Conservation (phyloP, 306 rosid species). For the Carpinus fangiana region DNA sequence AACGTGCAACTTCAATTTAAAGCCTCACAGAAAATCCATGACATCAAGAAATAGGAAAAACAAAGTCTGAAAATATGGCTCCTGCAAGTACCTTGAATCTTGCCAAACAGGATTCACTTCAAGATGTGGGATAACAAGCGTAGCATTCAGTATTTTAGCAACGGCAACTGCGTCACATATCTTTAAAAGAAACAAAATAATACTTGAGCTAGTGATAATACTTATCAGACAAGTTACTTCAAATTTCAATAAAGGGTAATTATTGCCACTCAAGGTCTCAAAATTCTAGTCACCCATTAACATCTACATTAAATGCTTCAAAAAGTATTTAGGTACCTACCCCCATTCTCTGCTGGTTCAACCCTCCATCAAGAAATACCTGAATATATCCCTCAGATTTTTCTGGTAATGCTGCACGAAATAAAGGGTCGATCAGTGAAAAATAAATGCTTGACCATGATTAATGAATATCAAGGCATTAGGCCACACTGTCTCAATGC, state of each 20-base stretch:
- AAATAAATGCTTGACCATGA: conserved; percentile 20
- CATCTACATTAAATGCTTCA: neutral
- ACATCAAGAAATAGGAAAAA: conserved; percentile 16
- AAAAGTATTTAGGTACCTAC: conserved; percentile 44
- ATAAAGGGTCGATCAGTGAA: conserved; percentile 21
- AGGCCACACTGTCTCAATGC: neutral
- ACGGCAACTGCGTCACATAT: conserved; percentile 99
- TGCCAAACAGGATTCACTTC: conserved; percentile 95
- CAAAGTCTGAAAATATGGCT: conserved; percentile 13
- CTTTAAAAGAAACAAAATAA: conserved; percentile 41
- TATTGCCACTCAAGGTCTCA: neutral
- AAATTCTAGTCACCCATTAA: neutral
- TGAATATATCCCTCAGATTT: conserved; percentile 82
- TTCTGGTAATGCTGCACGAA: conserved; percentile 71
- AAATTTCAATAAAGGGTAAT: neutral
- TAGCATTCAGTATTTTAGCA: conserved; percentile 90
- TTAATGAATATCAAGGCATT: conserved; percentile 10
- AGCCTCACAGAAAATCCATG: conserved; percentile 21
- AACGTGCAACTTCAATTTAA: conserved; percentile 18
- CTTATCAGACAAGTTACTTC: conserved; percentile 1
- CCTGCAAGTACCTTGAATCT: conserved; percentile 70
- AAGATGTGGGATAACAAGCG: conserved; percentile 92
- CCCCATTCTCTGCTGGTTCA: conserved; percentile 99
- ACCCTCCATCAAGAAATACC: conserved; percentile 95
- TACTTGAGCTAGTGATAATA: conserved; percentile 11